These are phyloP conservation scores for Chondrus crispus DNA, from an alignment of 23 red algal species.

Conservation along the genomic window DNA sequence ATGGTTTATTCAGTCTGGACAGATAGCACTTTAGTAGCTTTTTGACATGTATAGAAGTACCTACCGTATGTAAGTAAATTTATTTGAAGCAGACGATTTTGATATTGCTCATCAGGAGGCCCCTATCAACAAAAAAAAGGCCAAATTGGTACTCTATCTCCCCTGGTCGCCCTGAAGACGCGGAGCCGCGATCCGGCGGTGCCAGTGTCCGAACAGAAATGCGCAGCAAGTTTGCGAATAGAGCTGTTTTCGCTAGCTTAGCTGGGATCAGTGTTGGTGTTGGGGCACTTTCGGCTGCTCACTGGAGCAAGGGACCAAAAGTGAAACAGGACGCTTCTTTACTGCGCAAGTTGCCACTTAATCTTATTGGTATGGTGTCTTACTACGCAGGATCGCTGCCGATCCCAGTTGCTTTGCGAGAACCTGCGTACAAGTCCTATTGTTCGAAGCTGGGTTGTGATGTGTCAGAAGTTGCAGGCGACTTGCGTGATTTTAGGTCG, in stretches of 20 bases:
- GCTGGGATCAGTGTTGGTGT: neutral
- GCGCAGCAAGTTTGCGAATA: neutral
- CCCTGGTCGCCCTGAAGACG: too few relatives aligned
- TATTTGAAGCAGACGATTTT: too few relatives aligned
- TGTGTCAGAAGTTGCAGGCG: neutral
- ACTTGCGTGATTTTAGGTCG: constrained; percentile 13
- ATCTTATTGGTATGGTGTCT: constrained; percentile 31
- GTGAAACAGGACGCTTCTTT: neutral
- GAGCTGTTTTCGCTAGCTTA: neutral
- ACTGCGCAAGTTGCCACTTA: constrained; percentile 15
- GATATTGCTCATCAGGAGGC: too few relatives aligned
- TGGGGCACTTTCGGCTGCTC: constrained; percentile 26
- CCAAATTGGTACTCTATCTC: too few relatives aligned
- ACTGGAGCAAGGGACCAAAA: constrained; percentile 28
- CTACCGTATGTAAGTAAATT: too few relatives aligned
- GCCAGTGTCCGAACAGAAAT: too few relatives aligned
- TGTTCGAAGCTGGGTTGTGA: constrained; percentile 46
- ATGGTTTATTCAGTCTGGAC: neutral
- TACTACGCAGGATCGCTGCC: constrained; percentile 39
- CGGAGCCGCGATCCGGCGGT: too few relatives aligned
- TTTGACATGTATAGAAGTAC: too few relatives aligned
- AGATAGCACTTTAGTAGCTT: too few relatives aligned
- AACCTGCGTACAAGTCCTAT: constrained; percentile 3
- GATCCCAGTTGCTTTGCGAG: constrained; percentile 9
- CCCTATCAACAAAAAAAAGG: too few relatives aligned